Conservation (phyloP, 495 filamentous ascomycete genomes). For the Annulohypoxylon maeteangense region DNA sequence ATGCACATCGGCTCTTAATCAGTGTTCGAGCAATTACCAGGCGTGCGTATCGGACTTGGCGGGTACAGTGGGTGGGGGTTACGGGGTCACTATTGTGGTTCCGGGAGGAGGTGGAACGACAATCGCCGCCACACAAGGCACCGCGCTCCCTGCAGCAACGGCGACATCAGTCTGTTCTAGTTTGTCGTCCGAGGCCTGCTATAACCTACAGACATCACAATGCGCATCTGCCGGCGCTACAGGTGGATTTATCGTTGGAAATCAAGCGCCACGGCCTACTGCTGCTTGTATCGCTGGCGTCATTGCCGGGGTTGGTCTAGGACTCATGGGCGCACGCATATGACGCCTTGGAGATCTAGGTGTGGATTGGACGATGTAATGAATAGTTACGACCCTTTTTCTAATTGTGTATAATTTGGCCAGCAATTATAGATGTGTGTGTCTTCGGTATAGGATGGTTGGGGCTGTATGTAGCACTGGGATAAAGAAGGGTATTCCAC, state of each 20-base stretch:
- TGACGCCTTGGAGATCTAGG: background rate
- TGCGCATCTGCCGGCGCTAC: slow-evolving; percentile 57
- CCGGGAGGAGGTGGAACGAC: slow-evolving; percentile 64
- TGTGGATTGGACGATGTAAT: slow-evolving; percentile 36
- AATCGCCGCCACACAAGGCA: slow-evolving; percentile 53
- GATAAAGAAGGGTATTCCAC: slow-evolving; percentile 4
- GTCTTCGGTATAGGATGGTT: background rate
- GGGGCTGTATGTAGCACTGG: slow-evolving; percentile 19
- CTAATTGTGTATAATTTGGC: slow-evolving; percentile 33
- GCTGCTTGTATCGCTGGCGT: slow-evolving; percentile 43
- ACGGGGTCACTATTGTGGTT: slow-evolving; percentile 72
- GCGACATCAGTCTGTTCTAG: slow-evolving; percentile 74
- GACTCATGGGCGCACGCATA: slow-evolving; percentile 40
- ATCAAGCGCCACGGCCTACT: slow-evolving; percentile 39
- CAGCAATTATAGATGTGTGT: slow-evolving; percentile 24
- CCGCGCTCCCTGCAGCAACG: slow-evolving; percentile 51
- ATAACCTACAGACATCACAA: slow-evolving; percentile 64
- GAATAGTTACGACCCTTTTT: slow-evolving; percentile 37
- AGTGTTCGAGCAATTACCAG: slow-evolving; percentile 71
- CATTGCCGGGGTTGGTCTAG: slow-evolving; percentile 43
- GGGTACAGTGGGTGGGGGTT: slow-evolving; percentile 60
- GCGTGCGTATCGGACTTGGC: slow-evolving; percentile 70
- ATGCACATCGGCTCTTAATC: slow-evolving; percentile 73
- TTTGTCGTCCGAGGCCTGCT: slow-evolving; percentile 68
- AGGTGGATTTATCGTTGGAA: slow-evolving; percentile 40